Conservation (phyloP, 305 asterid genomes). For the Rubia peregrina region DNA sequence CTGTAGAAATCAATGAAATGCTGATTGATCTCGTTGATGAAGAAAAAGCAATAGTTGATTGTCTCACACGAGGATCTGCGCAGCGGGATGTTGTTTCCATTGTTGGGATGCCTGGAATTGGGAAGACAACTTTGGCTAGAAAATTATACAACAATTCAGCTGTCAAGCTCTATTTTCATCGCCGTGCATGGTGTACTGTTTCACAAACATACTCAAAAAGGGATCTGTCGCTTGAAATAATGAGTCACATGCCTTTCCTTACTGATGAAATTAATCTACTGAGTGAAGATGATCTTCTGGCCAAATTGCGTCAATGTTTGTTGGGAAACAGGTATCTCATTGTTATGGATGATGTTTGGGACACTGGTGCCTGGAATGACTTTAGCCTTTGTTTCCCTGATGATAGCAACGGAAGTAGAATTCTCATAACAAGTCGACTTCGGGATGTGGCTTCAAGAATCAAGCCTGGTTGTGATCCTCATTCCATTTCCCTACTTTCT, state of each 20-base stretch:
- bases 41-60: slow-evolving; percentile 9
- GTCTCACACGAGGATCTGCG: slow-evolving; percentile 20
- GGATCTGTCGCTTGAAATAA: slow-evolving; percentile 9
- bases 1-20: slow-evolving; percentile 7
- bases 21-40: slow-evolving; percentile 20
- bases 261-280: background rate
- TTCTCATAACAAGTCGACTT: slow-evolving; percentile 1
- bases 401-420: slow-evolving; percentile 6
- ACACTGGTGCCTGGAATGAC: slow-evolving; percentile 20
- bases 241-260: slow-evolving; percentile 9
- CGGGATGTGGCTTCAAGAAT: background rate
- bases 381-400: slow-evolving; percentile 3
- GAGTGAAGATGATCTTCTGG: slow-evolving; percentile 5
- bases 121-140: slow-evolving; percentile 30
- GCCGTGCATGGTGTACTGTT: slow-evolving; percentile 25
- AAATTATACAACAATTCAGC: slow-evolving; percentile 9
- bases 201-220: slow-evolving; percentile 24
- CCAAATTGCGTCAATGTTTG: slow-evolving; percentile 5
- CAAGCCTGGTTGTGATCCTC: slow-evolving; percentile 2
- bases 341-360: slow-evolving; percentile 26
- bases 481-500: background rate
- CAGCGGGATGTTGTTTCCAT: slow-evolving; percentile 15
- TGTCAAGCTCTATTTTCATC: slow-evolving; percentile 17
- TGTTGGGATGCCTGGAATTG: slow-evolving; percentile 34
- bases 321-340: slow-evolving; percentile 8